Conservation (phyloP, 2,329 filamentous ascomycete species). For the Cladosporium sp. region DNA sequence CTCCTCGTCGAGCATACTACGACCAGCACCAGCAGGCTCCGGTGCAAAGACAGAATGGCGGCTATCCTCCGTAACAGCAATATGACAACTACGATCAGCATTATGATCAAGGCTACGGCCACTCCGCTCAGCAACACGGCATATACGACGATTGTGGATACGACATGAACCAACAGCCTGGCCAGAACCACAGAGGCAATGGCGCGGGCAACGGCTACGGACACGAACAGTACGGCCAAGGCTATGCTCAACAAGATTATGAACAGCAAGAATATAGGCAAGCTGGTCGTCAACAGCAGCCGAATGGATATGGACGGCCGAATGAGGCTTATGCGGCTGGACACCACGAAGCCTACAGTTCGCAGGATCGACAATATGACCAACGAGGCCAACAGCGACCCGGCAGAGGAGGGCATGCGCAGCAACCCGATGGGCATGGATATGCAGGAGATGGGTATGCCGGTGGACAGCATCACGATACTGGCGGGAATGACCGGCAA, state of each 20-base stretch:
- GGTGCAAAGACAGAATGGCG: conserved; percentile 23
- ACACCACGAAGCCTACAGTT: conserved; percentile 31
- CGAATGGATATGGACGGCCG: conserved; percentile 8
- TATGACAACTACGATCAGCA: conserved; percentile 24
- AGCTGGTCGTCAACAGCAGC: conserved; percentile 1
- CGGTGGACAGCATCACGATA: neutral
- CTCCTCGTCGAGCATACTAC: conserved; percentile 25
- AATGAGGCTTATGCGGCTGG: conserved; percentile 34
- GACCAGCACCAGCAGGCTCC: conserved; percentile 17
- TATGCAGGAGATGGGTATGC: neutral
- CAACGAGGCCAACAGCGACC: conserved; percentile 20
- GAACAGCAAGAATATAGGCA: conserved; percentile 14
- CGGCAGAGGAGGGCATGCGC: conserved; percentile 12
- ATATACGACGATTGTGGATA: conserved; percentile 5
- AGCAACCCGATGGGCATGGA: neutral
- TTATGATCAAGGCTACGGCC: conserved; percentile 23
- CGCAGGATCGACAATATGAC: conserved; percentile 24
- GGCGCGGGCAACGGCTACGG: conserved; percentile 3
- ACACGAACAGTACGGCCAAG: conserved; percentile 15
- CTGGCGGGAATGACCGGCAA: conserved; percentile 17
- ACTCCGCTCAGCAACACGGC: conserved; percentile 7
- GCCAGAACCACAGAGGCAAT: neutral
- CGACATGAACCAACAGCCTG: conserved; percentile 8
- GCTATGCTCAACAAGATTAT: conserved; percentile 18
- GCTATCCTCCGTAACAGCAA: conserved; percentile 18